Conservation (phyloP, 192 early-diverging fungal species). For the Powellomyces hirtus region DNA sequence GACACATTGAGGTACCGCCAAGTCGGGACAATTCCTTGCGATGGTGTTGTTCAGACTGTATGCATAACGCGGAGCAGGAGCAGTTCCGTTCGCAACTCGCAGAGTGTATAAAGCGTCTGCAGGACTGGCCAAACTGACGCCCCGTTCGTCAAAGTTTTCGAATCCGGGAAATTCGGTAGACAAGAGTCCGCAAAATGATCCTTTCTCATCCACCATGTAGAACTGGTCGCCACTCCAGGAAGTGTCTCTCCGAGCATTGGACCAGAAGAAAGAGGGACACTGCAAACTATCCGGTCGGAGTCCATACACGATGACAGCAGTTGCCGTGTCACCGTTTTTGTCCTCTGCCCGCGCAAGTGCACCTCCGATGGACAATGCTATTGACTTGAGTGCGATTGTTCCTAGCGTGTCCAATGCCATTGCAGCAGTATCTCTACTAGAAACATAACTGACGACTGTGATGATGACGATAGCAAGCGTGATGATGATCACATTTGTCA, state of each 20-base stretch:
- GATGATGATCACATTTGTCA: slow-evolving; percentile 27
- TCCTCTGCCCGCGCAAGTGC: slow-evolving; percentile 18
- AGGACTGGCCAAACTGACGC: not conserved
- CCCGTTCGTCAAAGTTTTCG: not conserved
- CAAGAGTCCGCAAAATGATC: slow-evolving; percentile 20
- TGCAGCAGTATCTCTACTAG: slow-evolving; percentile 15
- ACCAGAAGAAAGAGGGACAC: slow-evolving; percentile 19
- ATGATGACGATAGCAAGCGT: slow-evolving; percentile 24
- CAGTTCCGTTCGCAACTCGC: slow-evolving; percentile 17
- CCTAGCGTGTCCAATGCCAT: slow-evolving; percentile 5
- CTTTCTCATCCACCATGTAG: slow-evolving; percentile 24
- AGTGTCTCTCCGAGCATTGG: not conserved
- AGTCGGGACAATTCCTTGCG: slow-evolving; percentile 11
- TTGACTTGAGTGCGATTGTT: slow-evolving; percentile 7
- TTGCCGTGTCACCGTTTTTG: not conserved
- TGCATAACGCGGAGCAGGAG: slow-evolving; percentile 12
- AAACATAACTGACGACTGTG: slow-evolving; percentile 21
- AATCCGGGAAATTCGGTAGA: not conserved
- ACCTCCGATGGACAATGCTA: slow-evolving; percentile 6
- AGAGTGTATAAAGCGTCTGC: not conserved
- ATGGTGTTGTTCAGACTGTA: slow-evolving; percentile 12
- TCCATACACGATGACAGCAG: not conserved
- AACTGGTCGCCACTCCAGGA: slow-evolving; percentile 23
- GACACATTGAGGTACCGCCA: slow-evolving; percentile 1
- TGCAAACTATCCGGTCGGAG: slow-evolving; percentile 1